Conservation (phyloP, 1,139 yeast genomes). For the Nakaseomyces kungkrabaensis region DNA sequence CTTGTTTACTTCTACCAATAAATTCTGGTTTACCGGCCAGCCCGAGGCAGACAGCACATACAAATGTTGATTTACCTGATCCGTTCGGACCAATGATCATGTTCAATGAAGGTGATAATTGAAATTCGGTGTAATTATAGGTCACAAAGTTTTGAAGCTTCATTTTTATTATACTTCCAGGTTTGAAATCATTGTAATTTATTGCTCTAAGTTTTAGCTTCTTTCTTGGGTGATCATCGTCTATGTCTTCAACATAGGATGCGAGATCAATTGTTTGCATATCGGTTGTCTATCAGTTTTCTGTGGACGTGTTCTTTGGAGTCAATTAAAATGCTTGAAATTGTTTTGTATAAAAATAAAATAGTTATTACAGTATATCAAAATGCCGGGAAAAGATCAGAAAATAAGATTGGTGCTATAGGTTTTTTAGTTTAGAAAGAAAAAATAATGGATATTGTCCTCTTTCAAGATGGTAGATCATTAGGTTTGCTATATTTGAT, state of each 20-base stretch:
- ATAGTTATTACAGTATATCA: too few species aligned
- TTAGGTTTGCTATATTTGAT: too few species aligned
- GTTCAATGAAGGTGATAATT: conserved; percentile 73
- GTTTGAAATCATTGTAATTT: conserved; percentile 18
- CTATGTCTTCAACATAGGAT: neutral
- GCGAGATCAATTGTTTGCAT: neutral
- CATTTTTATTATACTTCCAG: conserved; percentile 66
- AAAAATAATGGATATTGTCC: too few species aligned
- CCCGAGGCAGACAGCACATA: conserved; percentile 88
- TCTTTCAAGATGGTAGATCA: too few species aligned
- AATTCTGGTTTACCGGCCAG: conserved; percentile 72
- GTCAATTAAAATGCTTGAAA: too few species aligned
- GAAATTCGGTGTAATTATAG: conserved; percentile 66
- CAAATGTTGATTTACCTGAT: conserved; percentile 88
- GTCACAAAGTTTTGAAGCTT: conserved; percentile 72
- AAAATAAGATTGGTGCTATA: too few species aligned
- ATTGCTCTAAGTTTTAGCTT: conserved; percentile 12
- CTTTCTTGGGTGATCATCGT: conserved; percentile 7
- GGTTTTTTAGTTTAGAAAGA: too few species aligned
- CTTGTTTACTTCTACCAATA: conserved; percentile 66
- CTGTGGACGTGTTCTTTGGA: too few species aligned
- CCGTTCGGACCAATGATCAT: conserved; percentile 98
- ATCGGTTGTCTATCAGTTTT: too few species aligned
- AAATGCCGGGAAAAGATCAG: too few species aligned
- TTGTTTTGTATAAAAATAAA: too few species aligned